Base-by-base conservation (phyloP, 352 stramenopile species). In the Pythium apleroticum region DNA sequence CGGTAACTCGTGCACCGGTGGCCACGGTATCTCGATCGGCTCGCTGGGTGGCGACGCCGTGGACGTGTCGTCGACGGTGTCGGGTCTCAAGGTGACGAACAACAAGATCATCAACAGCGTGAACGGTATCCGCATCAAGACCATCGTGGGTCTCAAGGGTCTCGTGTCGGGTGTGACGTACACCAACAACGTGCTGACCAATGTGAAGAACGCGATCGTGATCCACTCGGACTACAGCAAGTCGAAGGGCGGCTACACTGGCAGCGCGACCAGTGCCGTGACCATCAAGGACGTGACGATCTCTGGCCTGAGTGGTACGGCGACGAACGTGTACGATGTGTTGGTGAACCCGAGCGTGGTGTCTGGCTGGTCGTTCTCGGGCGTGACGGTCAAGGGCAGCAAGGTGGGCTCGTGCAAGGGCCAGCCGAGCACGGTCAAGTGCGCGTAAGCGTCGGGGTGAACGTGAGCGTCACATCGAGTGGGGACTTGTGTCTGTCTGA, bases 81-180 rank as follows among this genome's bases (percentile, higher is more conserved):
- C 37, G 0, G 46, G 56, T 17, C 59, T 80, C 11, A 59, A 49
- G 7, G 69, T 77, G 0, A 28, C 63, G 9, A 68, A 68, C 63
- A 76, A 75, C 69, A 64, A 61, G 57, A 79, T 79, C 65, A 22
- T 66, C 35, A 37, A 80, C 69, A 63, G 55, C 59, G 33, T 58
- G 57, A 76, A 78, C 57, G 72, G 72, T 2, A 48, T 79, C n/a
- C 71, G 71, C 9, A 80, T 80, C 63, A 77, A 76, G 41, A 74
- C 70, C 14, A 70, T 77, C 60, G 19, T 75, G 19, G 57, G 31
- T 7, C n/a, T 57, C n/a, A 67, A 67, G 48, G 72, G 69, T 4
- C 12, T 65, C 3, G 69, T 79, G 4, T 45, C 57, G 2, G 31
- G 57, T 27, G 59, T 66, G 3, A 69, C 37, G 52, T 74, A 76